These are phyloP conservation scores for Atkinsonella hypoxylon DNA, from an alignment of 2,329 filamentous ascomycete genomes.

Conservation along the genomic window DNA sequence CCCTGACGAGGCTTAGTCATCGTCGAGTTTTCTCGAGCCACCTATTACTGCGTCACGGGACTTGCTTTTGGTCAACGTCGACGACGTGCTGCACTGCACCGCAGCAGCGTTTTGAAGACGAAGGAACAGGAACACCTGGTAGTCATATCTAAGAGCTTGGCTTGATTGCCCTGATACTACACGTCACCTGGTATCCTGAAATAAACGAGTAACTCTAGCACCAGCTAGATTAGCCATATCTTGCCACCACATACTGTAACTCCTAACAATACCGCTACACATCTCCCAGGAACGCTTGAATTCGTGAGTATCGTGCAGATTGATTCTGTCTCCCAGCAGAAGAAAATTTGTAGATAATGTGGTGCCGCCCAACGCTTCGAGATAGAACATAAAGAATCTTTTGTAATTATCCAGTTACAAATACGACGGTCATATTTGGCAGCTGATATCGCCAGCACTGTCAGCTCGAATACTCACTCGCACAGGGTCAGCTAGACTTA, in stretches of 20 bases:
- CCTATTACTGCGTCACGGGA: no score
- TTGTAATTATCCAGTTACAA: not conserved
- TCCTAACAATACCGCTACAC: not conserved
- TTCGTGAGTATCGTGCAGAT: not conserved
- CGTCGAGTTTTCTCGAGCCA: not conserved
- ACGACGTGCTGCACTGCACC: no score
- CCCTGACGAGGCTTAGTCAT: not conserved
- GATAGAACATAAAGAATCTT: not conserved
- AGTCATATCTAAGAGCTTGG: no score
- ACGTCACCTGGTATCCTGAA: not conserved
- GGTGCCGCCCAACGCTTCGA: not conserved
- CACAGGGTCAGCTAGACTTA: conserved; percentile 19
- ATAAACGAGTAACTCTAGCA: not conserved
- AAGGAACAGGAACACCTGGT: not conserved
- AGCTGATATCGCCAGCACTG: not conserved
- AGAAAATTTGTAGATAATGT: not conserved
- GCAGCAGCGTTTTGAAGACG: not conserved
- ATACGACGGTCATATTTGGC: not conserved
- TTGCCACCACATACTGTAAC: not conserved
- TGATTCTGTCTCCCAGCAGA: not conserved
- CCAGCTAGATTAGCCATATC: no score
- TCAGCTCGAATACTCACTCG: not conserved
- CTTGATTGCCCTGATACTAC: not conserved
- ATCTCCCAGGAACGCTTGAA: not conserved
- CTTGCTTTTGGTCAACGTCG: no score